phyloP scores from a whole-genome alignment of 2,329 filamentous ascomycete species.

The Cercospora berteroae region DNA sequence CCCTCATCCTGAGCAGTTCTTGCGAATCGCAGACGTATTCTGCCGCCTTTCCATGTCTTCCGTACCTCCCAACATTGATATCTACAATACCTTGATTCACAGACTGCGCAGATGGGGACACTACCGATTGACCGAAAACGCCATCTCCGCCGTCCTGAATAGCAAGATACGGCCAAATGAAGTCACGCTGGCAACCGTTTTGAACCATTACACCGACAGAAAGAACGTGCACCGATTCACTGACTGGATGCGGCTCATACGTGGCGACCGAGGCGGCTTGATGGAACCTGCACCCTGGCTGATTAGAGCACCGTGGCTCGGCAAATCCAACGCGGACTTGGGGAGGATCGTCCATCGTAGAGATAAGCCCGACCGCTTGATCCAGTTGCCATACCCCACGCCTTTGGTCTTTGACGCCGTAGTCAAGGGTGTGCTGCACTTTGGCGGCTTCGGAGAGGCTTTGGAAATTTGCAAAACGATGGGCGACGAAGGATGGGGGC shows the following conservation, averaged over 20 bases:
- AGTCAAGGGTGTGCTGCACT: slow-evolving; percentile 45
- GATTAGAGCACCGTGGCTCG: neutral
- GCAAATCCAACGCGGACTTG: slow-evolving; percentile 33
- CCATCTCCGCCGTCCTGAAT: slow-evolving; percentile 33
- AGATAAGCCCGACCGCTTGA: slow-evolving; percentile 32
- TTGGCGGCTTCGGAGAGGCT: slow-evolving; percentile 47
- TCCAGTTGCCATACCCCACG: slow-evolving; percentile 47
- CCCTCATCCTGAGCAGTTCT: slow-evolving; percentile 7
- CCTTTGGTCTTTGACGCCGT: slow-evolving; percentile 46
- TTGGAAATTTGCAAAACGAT: slow-evolving; percentile 44
- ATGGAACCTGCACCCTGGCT: slow-evolving; percentile 38
- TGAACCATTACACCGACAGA: slow-evolving; percentile 42
- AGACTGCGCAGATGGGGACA: slow-evolving; percentile 51
- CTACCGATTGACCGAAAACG: slow-evolving; percentile 33
- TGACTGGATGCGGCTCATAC: slow-evolving; percentile 43
- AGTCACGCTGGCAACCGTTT: slow-evolving; percentile 42
- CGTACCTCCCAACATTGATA: slow-evolving; percentile 62
- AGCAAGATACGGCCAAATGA: slow-evolving; percentile 49
- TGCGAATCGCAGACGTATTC: slow-evolving; percentile 44
- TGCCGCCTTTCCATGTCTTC: slow-evolving; percentile 66
- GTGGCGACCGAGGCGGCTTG: slow-evolving; percentile 38
- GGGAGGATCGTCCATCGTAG: slow-evolving; percentile 20
- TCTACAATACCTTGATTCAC: slow-evolving; percentile 69
- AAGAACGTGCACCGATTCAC: slow-evolving; percentile 39
- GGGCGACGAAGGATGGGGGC: slow-evolving; percentile 47